Conservation (phyloP, 768 basidiomycete genomes). For the Macrolepiota albuminosa region DNA sequence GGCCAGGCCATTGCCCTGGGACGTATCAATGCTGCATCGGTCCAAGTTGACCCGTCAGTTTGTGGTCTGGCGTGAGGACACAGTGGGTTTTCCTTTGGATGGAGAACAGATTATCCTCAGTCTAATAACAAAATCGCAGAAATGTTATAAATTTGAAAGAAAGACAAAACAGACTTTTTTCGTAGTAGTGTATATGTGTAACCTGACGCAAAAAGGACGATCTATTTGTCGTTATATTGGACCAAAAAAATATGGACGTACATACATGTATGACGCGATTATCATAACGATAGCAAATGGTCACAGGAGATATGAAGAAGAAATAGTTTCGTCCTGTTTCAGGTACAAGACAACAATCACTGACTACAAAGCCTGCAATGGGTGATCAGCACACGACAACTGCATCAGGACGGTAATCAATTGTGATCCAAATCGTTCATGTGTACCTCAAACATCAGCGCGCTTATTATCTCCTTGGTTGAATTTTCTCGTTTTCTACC, state of each 20-base stretch:
- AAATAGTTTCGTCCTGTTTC: neutral
- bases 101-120: too few species aligned
- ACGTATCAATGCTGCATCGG: constrained; percentile 13
- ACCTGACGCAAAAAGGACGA: neutral
- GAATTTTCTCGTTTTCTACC: neutral
- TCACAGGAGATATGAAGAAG: neutral
- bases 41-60: constrained; percentile 16
- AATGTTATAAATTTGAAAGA: neutral
- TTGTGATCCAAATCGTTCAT: neutral
- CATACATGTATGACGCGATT: neutral
- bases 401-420: neutral
- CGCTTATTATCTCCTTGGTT: neutral
- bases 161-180: neutral
- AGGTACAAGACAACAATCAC: too few species aligned
- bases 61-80: constrained; percentile 18
- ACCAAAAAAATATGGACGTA: neutral
- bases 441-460: neutral
- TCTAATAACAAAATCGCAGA: neutral
- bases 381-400: neutral
- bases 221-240: neutral
- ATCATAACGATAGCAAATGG: neutral
- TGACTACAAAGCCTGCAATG: neutral
- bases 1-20: constrained; percentile 23
- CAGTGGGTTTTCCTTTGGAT: neutral
- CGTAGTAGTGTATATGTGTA: neutral